Conservation (phyloP, 305 asterid genomes). For the Fraxinus sp. region DNA sequence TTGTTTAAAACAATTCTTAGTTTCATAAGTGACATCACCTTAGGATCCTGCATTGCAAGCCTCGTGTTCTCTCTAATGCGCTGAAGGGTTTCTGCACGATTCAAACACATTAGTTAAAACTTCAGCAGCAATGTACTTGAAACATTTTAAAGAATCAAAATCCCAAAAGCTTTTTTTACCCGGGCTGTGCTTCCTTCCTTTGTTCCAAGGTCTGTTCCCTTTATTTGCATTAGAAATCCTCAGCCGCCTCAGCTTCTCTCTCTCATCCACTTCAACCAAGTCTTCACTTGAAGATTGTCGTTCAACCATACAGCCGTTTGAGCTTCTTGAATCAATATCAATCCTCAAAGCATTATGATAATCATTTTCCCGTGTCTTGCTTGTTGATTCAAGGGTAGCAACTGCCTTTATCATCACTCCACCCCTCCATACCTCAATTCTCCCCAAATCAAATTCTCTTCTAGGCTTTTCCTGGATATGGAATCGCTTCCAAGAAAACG, state of each 20-base stretch:
- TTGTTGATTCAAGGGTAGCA: constrained; percentile 59
- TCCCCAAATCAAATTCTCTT: constrained; percentile 30
- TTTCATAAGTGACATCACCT: constrained; percentile 93
- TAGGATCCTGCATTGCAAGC: constrained; percentile 97
- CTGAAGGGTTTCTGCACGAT: constrained; percentile 73
- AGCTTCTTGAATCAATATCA: constrained; percentile 41
- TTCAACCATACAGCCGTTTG: constrained; percentile 30
- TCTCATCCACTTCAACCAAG: constrained; percentile 45
- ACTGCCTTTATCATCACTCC: constrained; percentile 59
- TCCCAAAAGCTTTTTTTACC: constrained; percentile 39
- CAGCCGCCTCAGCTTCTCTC: constrained; percentile 81
- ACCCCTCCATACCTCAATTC: constrained; percentile 38
- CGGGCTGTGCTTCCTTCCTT: constrained; percentile 87
- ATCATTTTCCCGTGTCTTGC: constrained; percentile 29
- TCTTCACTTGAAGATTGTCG: constrained; percentile 45
- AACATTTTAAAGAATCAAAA: neutral
- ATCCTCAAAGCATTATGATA: constrained; percentile 36
- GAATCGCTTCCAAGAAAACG: constrained; percentile 43
- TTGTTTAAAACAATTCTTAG: constrained; percentile 16
- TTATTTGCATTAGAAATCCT: constrained; percentile 91
- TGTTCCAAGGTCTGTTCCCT: constrained; percentile 94
- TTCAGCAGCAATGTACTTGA: neutral
- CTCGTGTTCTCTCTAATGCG: constrained; percentile 78
- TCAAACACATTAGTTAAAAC: constrained; percentile 7
- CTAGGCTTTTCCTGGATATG: constrained; percentile 32